These are phyloP conservation scores for Arthroderma sp. DNA, from an alignment of 2,329 filamentous ascomycete species.

Conservation along the genomic window DNA sequence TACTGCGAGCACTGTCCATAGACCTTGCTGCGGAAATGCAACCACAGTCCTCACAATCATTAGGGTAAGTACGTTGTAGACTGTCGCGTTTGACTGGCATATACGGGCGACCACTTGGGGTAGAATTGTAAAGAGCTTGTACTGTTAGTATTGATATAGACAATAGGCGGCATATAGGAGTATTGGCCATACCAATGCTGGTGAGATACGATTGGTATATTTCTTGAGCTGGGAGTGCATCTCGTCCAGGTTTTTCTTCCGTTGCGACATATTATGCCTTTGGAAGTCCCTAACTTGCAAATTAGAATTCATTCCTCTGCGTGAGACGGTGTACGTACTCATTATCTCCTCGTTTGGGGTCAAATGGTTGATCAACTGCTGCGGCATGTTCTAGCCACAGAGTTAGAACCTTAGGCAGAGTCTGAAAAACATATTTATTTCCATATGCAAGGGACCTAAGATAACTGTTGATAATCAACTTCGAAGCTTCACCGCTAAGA, in stretches of 20 bases:
- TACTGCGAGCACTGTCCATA: conserved; percentile 84
- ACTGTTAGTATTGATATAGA: conserved; percentile 15
- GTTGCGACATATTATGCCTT: conserved; percentile 35
- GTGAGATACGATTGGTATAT: conserved; percentile 49
- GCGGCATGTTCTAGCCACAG: conserved; percentile 88
- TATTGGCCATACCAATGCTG: conserved; percentile 30
- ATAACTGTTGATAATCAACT: conserved; percentile 88
- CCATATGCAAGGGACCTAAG: conserved; percentile 75
- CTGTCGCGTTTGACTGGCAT: conserved; percentile 65
- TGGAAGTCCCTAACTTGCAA: conserved; percentile 32
- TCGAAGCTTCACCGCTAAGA: conserved; percentile 69
- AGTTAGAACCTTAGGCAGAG: conserved; percentile 78
- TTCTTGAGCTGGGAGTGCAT: conserved; percentile 68
- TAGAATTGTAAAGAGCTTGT: conserved; percentile 49
- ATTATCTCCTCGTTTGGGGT: conserved; percentile 38
- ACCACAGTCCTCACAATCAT: conserved; percentile 81
- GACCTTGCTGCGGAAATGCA: conserved; percentile 74
- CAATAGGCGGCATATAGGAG: neutral
- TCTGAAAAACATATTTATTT: conserved; percentile 93
- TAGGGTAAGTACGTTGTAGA: conserved; percentile 62
- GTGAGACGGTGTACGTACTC: conserved; percentile 24
- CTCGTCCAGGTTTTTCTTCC: conserved; percentile 54
- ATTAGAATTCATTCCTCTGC: conserved; percentile 10
- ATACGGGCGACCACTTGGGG: conserved; percentile 95
- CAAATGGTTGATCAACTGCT: conserved; percentile 51